Evolutionary conservation across 2,329 filamentous ascomycete genomes (phyloP).

Genomic region (Thelonectria discophora): DNA sequence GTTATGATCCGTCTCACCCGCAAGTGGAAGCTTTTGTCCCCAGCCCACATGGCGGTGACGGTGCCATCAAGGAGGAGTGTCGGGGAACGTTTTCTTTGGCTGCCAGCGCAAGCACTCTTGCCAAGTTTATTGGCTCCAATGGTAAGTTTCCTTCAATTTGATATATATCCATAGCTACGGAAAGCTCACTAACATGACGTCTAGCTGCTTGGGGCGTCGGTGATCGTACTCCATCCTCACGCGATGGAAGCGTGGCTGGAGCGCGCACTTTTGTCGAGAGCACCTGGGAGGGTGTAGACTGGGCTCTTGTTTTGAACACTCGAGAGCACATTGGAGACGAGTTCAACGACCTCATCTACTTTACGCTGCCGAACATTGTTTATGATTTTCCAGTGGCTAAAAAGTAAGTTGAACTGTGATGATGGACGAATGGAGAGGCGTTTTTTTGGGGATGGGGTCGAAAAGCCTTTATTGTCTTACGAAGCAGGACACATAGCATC

Average conservation of each 20-base stretch:
- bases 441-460: no score
- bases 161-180: no score
- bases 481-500: no score
- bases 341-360: constrained; percentile 20
- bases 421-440: no score
- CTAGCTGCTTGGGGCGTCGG: constrained; percentile 25
- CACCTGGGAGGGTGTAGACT: constrained; percentile 16
- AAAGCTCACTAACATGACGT: neutral
- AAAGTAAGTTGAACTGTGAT: neutral
- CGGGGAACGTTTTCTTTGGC: constrained; percentile 25
- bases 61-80: constrained; percentile 34
- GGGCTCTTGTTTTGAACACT: constrained; percentile 29
- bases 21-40: constrained; percentile 8
- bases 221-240: constrained; percentile 4
- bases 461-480: no score
- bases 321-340: constrained; percentile 18
- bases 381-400: neutral
- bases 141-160: constrained; percentile 14
- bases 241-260: constrained; percentile 23
- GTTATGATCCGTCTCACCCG: constrained; percentile 17
- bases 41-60: constrained; percentile 24
- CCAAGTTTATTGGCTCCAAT: constrained; percentile 23
- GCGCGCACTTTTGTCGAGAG: constrained; percentile 17
- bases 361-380: neutral
- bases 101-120: constrained; percentile 29